Conservation (phyloP, 1,284 basidiomycete genomes). For the Phellinidium pouzarii region DNA sequence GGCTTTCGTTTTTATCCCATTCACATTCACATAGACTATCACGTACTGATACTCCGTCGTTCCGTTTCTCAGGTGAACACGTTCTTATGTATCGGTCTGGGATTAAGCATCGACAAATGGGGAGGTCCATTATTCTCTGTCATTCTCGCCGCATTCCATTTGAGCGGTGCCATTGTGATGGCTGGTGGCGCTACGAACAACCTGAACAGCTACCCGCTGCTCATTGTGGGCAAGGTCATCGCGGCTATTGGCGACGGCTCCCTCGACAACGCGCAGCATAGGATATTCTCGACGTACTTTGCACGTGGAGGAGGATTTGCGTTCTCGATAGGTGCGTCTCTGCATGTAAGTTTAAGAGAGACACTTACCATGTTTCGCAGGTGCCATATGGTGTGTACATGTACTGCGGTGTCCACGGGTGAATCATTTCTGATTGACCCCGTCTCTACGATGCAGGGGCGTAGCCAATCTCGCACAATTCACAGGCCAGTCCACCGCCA, state of each 20-base stretch:
- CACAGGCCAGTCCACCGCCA: slow-evolving; percentile 33
- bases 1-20: background rate
- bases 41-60: background rate
- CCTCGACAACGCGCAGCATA: slow-evolving; percentile 40
- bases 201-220: slow-evolving; percentile 36
- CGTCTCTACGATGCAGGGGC: slow-evolving; percentile 25
- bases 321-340: slow-evolving; percentile 33
- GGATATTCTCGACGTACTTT: slow-evolving; percentile 42
- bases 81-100: slow-evolving; percentile 36
- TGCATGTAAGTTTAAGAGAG: background rate
- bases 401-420: background rate
- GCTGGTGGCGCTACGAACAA: slow-evolving; percentile 36
- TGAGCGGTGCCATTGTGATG: slow-evolving; percentile 33
- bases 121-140: slow-evolving; percentile 36
- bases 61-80: slow-evolving; percentile 32
- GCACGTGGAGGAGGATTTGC: slow-evolving; percentile 37
- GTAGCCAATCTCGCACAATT: slow-evolving; percentile 39
- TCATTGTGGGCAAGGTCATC: slow-evolving; percentile 37
- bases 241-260: slow-evolving; percentile 40
- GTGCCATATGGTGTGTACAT: slow-evolving; percentile 25
- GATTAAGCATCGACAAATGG: slow-evolving; percentile 39
- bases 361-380: slow-evolving; percentile 2
- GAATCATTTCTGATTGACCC: background rate
- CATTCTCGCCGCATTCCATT: slow-evolving; percentile 31
- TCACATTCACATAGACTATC: background rate